Percentiles rank a stretch among this genome's conserved stretches.
Conservation (phyloP, 768 basidiomycete species). For the Mycena alexandri region DNA sequence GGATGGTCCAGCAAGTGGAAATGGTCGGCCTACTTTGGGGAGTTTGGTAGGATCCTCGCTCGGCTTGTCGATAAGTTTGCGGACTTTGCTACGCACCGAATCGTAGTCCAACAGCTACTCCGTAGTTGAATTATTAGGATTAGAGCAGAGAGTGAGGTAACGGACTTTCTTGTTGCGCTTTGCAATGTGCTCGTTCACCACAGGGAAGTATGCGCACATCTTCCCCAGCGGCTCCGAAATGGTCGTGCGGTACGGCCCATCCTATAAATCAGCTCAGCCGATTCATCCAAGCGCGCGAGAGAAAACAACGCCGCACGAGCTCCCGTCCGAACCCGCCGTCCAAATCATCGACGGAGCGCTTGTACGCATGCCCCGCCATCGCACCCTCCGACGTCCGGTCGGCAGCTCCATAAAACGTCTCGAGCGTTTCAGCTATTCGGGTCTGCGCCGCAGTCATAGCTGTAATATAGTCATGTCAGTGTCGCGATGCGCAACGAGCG, state of each 20-base stretch:
- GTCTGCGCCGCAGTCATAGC: slow-evolving; percentile 96
- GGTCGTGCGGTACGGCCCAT: slow-evolving; percentile 93
- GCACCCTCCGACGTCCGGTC: slow-evolving; percentile 91
- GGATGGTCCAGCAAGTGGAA: not conserved
- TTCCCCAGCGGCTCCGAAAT: slow-evolving; percentile 96
- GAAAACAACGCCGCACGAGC: slow-evolving; percentile 67
- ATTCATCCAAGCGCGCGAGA: not conserved
- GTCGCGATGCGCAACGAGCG: not conserved
- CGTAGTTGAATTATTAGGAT: not conserved
- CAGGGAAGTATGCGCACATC: slow-evolving; percentile 95
- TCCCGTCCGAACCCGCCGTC: slow-evolving; percentile 88
- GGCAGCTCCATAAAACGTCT: slow-evolving; percentile 90
- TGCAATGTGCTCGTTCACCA: slow-evolving; percentile 92
- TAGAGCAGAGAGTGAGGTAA: not conserved
- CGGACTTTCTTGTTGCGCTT: slow-evolving; percentile 97
- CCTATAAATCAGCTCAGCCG: slow-evolving; percentile 59
- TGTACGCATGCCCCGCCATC: slow-evolving; percentile 98
- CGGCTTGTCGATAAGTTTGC: slow-evolving; percentile 92
- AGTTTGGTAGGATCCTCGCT: slow-evolving; percentile 93
- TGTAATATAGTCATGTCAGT: slow-evolving; percentile 46
- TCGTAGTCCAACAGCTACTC: slow-evolving; percentile 94
- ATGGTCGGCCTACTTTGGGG: slow-evolving; percentile 69
- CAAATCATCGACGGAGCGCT: slow-evolving; percentile 92
- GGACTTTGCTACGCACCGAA: slow-evolving; percentile 88
- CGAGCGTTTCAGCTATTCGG: slow-evolving; percentile 93